Base-by-base conservation (phyloP, 768 basidiomycete genomes). In the Podaxis rugospora region DNA sequence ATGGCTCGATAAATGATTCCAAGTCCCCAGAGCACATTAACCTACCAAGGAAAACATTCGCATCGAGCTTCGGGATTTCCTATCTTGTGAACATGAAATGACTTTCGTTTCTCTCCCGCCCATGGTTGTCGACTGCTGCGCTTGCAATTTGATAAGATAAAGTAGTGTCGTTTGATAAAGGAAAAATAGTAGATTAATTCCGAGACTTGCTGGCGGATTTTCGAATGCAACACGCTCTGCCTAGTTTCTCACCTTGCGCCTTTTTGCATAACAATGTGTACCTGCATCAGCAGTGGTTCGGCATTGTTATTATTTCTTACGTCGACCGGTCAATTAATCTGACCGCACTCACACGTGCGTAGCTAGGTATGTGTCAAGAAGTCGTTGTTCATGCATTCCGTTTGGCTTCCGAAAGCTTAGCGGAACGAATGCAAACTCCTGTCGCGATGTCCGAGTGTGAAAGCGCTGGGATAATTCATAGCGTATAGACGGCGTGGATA, bases 401-500 rank as follows among this genome's bases (percentile, higher is more conserved):
- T n/a, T 44, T 6, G 14, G n/a, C 6, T 16, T 18, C n/a, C 42
- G 42, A 44, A 32, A 32, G 42, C n/a, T 44, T 18, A 44, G 5
- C 42, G n/a, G 42, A 32, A 32, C 42, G 42, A 44, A 44, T 9
- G 39, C 39, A 40, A 14, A 40, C 16, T 18, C 21, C 10, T n/a
- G n/a, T 18, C 35, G 23, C 35, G 32, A 7, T 18, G 16, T 14
- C 11, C 21, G 35, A 37, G 6, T 18, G 36, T n/a, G 32, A 16
- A 13, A 23, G 37, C 37, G 36, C 39, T 46, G 21, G 39, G 36
- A 55, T 27, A 23, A 39, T 61, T 50, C 44, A 49, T 61, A 61
- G 52, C 59, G 14, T 61, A 55, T 49, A 54, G 59, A 54, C 52
- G 40, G 21, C 59, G 23, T 61, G 59, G 53, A 47, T 35, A 51